Evolutionary conservation across 1,284 basidiomycete species (phyloP).

Genomic region (Trichosporon asahii): DNA sequence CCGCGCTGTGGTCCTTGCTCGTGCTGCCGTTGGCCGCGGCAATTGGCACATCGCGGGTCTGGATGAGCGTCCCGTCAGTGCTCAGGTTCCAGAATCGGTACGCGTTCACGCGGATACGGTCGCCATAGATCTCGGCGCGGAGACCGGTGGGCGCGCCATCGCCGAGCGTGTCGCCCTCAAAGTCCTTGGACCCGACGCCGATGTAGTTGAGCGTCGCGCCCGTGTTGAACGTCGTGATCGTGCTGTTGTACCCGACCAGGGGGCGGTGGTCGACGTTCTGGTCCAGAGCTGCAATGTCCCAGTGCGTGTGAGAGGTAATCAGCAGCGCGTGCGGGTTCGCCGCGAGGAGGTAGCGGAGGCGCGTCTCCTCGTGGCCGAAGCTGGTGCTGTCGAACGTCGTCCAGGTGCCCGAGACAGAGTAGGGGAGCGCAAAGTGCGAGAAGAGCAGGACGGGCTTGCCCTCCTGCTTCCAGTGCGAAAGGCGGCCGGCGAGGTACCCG

Average conservation of each 20-base stretch:
- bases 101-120: constrained; percentile 11
- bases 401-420: constrained; percentile 1
- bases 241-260: not conserved
- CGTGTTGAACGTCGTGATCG: constrained; percentile 12
- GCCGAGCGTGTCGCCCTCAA: not conserved
- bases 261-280: constrained; percentile 12
- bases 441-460: constrained; percentile 7
- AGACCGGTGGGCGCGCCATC: not conserved
- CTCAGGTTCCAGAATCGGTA: constrained; percentile 9
- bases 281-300: constrained; percentile 10
- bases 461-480: constrained; percentile 5
- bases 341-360: constrained; percentile 9
- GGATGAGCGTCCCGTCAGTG: constrained; percentile 1
- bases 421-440: constrained; percentile 5
- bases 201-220: not conserved
- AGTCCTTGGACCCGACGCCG: not conserved
- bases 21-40: not conserved
- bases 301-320: constrained; percentile 13
- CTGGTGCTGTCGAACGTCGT: not conserved
- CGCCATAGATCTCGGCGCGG: constrained; percentile 5
- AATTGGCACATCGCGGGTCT: constrained; percentile 4
- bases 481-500: constrained; percentile 7
- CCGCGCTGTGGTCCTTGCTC: not conserved
- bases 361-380: not conserved
- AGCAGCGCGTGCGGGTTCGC: constrained; percentile 13